These are phyloP conservation scores for Asterionellopsis glacialis DNA, from an alignment of 108 stramenopile species.

Conservation along the genomic window DNA sequence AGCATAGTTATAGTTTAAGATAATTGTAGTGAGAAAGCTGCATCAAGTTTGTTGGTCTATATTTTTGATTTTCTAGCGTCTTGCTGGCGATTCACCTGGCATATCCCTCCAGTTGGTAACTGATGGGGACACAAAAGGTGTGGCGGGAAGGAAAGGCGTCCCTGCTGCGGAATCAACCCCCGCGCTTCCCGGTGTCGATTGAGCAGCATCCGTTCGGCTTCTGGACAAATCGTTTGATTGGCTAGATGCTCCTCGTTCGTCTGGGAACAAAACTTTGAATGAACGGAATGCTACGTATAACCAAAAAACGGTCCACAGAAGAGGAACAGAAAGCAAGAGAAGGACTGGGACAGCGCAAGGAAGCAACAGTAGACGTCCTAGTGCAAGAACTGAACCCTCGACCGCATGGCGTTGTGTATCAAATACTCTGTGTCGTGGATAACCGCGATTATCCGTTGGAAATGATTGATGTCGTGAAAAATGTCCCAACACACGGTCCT, in stretches of 20 bases:
- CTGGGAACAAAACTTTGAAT: slow-evolving; percentile 27
- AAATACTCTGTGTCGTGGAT: slow-evolving; percentile 37
- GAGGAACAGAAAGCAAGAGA: slow-evolving; percentile 42
- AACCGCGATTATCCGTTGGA: slow-evolving; percentile 51
- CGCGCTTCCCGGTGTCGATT: slow-evolving; percentile 27
- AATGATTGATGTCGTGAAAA: slow-evolving; percentile 49
- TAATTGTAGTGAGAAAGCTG: too few relatives aligned
- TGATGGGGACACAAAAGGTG: slow-evolving; percentile 58
- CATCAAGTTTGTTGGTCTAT: too few relatives aligned
- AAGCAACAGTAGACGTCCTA: slow-evolving; percentile 31
- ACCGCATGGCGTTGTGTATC: slow-evolving; percentile 36
- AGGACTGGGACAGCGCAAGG: slow-evolving; percentile 50
- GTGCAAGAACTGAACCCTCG: slow-evolving; percentile 34
- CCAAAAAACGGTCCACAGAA: slow-evolving; percentile 39
- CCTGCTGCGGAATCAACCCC: slow-evolving; percentile 27
- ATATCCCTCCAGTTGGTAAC: slow-evolving; percentile 39
- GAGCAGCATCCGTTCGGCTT: not conserved
- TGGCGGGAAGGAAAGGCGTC: slow-evolving; percentile 59
- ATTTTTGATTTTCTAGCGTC: too few relatives aligned
- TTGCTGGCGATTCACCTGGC: slow-evolving; percentile 8
- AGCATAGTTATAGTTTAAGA: not conserved
- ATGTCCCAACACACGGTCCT: slow-evolving; percentile 59
- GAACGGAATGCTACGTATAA: slow-evolving; percentile 31
- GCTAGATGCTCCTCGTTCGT: slow-evolving; percentile 3
- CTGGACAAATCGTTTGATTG: not conserved